Evolutionary conservation across 371 early-diverging fungal genomes (phyloP).

Genomic region (Circinella minor): DNA sequence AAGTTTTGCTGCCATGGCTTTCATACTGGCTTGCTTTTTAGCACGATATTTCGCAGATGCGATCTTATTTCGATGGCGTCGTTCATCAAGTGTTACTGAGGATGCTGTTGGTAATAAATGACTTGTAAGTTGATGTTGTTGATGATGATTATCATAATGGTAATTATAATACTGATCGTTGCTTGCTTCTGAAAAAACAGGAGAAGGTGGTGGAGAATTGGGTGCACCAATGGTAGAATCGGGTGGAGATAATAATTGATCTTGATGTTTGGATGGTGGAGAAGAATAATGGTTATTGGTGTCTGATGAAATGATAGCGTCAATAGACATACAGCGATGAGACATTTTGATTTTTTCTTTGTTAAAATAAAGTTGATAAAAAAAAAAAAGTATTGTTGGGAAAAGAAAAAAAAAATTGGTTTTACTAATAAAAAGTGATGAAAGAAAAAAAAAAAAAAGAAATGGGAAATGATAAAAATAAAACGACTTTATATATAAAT

Average conservation of each 20-base stretch:
- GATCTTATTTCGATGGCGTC: conserved; percentile 56
- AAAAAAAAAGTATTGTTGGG: neutral
- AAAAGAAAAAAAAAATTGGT: neutral
- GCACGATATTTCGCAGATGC: conserved; percentile 59
- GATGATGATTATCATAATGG: neutral
- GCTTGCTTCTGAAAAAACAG: conserved; percentile 2
- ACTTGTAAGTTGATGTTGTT: neutral
- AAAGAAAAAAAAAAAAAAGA: no score
- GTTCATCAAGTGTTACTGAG: conserved; percentile 32
- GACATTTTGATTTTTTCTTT: no score
- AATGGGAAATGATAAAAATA: no score
- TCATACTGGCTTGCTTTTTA: conserved; percentile 53
- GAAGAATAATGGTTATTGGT: neutral
- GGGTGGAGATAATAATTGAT: conserved; percentile 2
- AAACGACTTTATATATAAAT: no score
- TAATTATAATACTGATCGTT: no score
- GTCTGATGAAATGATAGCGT: conserved; percentile 9
- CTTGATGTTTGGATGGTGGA: neutral
- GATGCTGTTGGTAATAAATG: neutral
- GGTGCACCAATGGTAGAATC: conserved; percentile 9
- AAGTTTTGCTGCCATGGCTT: conserved; percentile 48
- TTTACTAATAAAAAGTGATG: no score
- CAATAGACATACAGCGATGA: conserved; percentile 14
- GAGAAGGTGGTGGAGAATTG: conserved; percentile 13
- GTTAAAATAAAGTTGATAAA: no score